Evolutionary conservation across 306 rosid genomes (phyloP).

Genomic region (Quercus robur): DNA sequence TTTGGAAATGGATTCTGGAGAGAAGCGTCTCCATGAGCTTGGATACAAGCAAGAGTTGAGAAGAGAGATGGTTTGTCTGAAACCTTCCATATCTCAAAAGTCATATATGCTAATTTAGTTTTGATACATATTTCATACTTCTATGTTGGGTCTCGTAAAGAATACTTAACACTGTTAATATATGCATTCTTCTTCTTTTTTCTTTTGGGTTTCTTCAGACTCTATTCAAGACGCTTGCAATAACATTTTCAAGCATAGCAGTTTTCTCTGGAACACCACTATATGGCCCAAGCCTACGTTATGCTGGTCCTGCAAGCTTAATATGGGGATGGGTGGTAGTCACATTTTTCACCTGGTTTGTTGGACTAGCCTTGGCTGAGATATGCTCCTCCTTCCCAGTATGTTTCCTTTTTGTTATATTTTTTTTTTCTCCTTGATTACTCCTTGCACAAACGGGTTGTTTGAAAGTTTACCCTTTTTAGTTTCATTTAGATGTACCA

Average conservation of each 20-base stretch:
- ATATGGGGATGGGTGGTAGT: constrained; percentile 30
- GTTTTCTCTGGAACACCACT: constrained; percentile 32
- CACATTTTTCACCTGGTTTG: constrained; percentile 37
- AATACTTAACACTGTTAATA: no score
- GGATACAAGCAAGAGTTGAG: constrained; percentile 52
- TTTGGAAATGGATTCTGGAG: constrained; percentile 41
- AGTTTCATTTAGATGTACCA: no score
- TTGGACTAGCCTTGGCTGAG: constrained; percentile 37
- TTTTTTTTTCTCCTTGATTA: no score
- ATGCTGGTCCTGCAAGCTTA: constrained; percentile 32
- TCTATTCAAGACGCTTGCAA: constrained; percentile 28
- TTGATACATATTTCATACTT: no score
- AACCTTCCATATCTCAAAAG: no score
- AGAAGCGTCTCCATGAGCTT: constrained; percentile 44
- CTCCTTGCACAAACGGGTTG: no score
- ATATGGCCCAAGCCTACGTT: constrained; percentile 27
- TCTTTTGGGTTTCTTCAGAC: constrained; percentile 2
- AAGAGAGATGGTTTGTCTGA: constrained; percentile 37
- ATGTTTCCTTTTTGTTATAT: not conserved
- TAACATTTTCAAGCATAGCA: constrained; percentile 33
- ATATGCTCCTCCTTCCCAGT: constrained; percentile 38
- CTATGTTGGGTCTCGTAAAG: no score
- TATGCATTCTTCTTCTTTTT: not conserved
- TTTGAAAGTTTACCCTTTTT: no score
- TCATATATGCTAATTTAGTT: no score